Percentiles rank a stretch among this genome's conserved stretches.
These are phyloP conservation scores for Sclerotinia trifoliorum DNA, from an alignment of 2,329 filamentous ascomycete species.

Conservation along the genomic window DNA sequence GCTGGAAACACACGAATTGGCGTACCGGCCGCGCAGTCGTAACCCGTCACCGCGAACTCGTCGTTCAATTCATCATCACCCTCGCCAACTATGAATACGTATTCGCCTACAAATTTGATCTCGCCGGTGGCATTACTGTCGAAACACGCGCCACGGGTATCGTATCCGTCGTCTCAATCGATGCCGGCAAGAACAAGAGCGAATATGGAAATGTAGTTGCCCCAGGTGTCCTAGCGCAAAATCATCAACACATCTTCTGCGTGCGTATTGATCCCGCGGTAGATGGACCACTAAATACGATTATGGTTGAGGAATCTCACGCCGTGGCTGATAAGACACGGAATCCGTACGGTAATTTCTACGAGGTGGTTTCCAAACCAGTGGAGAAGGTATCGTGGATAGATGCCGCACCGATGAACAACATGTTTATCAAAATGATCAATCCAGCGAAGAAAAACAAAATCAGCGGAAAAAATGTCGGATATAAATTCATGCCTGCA, in stretches of 20 bases:
- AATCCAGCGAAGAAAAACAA: constrained; percentile 79
- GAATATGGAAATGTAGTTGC: constrained; percentile 61
- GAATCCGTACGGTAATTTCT: constrained; percentile 55
- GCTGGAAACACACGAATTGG: constrained; percentile 71
- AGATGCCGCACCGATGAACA: constrained; percentile 47
- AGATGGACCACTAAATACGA: constrained; percentile 53
- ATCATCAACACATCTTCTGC: constrained; percentile 60
- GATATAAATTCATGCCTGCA: constrained; percentile 83
- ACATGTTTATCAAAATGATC: constrained; percentile 81
- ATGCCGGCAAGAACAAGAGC: constrained; percentile 48
- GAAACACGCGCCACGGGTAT: constrained; percentile 67
- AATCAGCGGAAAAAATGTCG: constrained; percentile 76
- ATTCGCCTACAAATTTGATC: constrained; percentile 63
- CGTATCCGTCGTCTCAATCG: constrained; percentile 54
- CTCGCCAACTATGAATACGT: constrained; percentile 72
- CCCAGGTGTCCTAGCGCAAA: constrained; percentile 57
- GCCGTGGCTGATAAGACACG: constrained; percentile 45
- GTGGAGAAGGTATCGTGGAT: constrained; percentile 45
- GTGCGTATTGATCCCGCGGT: constrained; percentile 56
- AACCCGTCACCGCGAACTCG: constrained; percentile 59
- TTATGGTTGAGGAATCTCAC: constrained; percentile 55
- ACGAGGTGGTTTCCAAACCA: constrained; percentile 47
- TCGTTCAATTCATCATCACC: constrained; percentile 67
- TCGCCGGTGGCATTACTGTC: constrained; percentile 58
- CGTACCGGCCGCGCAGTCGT: constrained; percentile 61